A percentile compares a stretch with the other conserved stretches of the same genome.
These are phyloP conservation scores for Terana coerulea DNA, from an alignment of 768 basidiomycete genomes.

Conservation along the genomic window DNA sequence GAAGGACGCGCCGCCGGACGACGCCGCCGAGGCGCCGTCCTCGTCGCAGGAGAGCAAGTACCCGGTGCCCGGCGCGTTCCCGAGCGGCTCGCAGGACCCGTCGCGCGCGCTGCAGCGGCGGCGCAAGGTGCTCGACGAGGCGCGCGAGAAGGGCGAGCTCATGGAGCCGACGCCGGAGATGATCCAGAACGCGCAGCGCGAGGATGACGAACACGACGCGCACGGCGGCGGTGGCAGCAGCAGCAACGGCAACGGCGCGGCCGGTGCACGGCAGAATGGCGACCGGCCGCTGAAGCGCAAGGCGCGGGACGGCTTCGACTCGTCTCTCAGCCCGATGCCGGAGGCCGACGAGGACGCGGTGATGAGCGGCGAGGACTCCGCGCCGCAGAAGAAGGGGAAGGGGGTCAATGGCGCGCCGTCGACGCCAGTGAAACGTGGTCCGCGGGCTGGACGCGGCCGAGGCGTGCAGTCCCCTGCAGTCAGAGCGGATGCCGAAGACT, in stretches of 20 bases:
- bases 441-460: not conserved
- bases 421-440: not conserved
- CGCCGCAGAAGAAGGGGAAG: not conserved
- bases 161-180: slow-evolving; percentile 57
- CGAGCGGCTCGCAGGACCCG: slow-evolving; percentile 19
- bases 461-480: not conserved
- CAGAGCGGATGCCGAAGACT: not conserved
- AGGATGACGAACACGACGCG: slow-evolving; percentile 17
- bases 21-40: not conserved
- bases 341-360: slow-evolving; percentile 17
- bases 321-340: slow-evolving; percentile 19
- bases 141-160: slow-evolving; percentile 39
- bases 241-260: slow-evolving; percentile 12
- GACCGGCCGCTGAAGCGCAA: slow-evolving; percentile 35
- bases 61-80: slow-evolving; percentile 17
- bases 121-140: slow-evolving; percentile 43
- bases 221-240: slow-evolving; percentile 21
- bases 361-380: not conserved
- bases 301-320: slow-evolving; percentile 18
- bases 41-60: slow-evolving; percentile 4
- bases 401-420: not conserved
- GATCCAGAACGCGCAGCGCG: slow-evolving; percentile 34
- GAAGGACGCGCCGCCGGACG: not conserved
- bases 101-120: slow-evolving; percentile 40
- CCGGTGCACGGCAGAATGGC: not conserved